Conservation (phyloP, 768 basidiomycete species). For the Suillus luteus region DNA sequence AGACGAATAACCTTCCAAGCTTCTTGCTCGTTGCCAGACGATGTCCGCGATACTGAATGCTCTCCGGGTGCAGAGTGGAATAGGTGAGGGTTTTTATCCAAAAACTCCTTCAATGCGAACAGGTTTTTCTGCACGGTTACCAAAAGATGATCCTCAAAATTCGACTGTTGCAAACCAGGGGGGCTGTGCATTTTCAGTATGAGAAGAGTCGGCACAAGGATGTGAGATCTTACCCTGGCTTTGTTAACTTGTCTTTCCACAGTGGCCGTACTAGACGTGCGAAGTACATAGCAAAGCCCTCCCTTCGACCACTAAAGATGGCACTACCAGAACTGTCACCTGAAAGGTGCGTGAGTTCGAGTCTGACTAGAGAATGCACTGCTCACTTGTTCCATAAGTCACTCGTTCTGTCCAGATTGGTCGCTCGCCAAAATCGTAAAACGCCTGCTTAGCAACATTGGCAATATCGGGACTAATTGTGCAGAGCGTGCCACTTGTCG, state of each 20-base stretch:
- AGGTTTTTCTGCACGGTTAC: slow-evolving; percentile 80
- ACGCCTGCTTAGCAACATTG: slow-evolving; percentile 77
- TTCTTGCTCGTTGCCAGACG: slow-evolving; percentile 72
- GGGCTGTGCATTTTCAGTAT: slow-evolving; percentile 32
- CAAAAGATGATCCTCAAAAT: slow-evolving; percentile 62
- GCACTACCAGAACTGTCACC: slow-evolving; percentile 73
- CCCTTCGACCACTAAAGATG: slow-evolving; percentile 83
- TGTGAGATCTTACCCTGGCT: slow-evolving; percentile 47
- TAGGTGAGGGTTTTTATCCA: slow-evolving; percentile 80
- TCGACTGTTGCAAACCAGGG: slow-evolving; percentile 54
- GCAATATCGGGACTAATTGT: slow-evolving; percentile 63
- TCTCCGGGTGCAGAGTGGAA: slow-evolving; percentile 84
- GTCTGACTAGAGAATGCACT: slow-evolving; percentile 1
- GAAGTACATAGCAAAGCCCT: slow-evolving; percentile 87
- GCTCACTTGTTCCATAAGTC: slow-evolving; percentile 73
- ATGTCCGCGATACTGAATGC: slow-evolving; percentile 52
- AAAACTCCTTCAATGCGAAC: slow-evolving; percentile 70
- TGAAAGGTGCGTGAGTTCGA: slow-evolving; percentile 22
- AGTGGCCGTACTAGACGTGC: slow-evolving; percentile 82
- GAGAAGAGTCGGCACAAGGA: slow-evolving; percentile 1
- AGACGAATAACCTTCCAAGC: slow-evolving; percentile 72
- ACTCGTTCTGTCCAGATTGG: slow-evolving; percentile 80
- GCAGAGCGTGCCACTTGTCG: slow-evolving; percentile 46
- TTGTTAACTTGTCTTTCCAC: slow-evolving; percentile 83
- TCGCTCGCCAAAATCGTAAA: slow-evolving; percentile 83